A percentile compares a stretch with the other conserved stretches of the same genome.
Conservation (phyloP, 1,284 basidiomycete genomes). For the Thecaphora frezii region DNA sequence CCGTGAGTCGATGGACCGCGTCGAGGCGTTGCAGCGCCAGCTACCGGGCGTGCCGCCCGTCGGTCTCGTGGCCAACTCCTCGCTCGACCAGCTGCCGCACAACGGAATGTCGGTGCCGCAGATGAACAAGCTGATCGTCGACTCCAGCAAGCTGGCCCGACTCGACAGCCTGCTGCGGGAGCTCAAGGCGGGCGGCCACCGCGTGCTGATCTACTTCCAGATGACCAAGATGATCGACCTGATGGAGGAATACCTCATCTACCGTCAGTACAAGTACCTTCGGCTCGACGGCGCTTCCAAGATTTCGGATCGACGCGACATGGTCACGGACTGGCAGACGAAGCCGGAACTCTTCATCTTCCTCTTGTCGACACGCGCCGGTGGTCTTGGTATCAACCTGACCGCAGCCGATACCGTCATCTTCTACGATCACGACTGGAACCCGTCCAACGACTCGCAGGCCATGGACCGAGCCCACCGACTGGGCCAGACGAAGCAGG, state of each 20-base stretch:
- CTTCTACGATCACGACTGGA: slow-evolving; percentile 99
- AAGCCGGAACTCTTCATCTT: slow-evolving; percentile 66
- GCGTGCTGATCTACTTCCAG: slow-evolving; percentile 97
- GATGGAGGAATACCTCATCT: slow-evolving; percentile 98
- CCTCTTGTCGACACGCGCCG: slow-evolving; percentile 90
- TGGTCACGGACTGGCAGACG: slow-evolving; percentile 99
- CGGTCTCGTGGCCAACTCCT: slow-evolving; percentile 73
- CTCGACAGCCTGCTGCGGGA: slow-evolving; percentile 86
- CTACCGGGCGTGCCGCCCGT: slow-evolving; percentile 69
- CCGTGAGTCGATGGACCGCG: slow-evolving; percentile 68
- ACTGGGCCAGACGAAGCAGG: slow-evolving; percentile 96
- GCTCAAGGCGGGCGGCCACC: slow-evolving; percentile 88
- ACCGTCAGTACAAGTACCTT: slow-evolving; percentile 95
- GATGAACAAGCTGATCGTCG: slow-evolving; percentile 91
- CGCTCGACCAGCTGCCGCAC: slow-evolving; percentile 75
- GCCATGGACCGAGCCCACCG: slow-evolving; percentile 99
- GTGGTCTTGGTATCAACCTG: slow-evolving; percentile 95
- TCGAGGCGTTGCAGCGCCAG: slow-evolving; percentile 63
- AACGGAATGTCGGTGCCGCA: slow-evolving; percentile 91
- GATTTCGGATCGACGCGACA: slow-evolving; percentile 92
- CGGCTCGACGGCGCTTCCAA: slow-evolving; percentile 93
- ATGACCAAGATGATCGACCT: slow-evolving; percentile 99
- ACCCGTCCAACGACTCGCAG: slow-evolving; percentile 89
- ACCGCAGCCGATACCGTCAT: slow-evolving; percentile 91
- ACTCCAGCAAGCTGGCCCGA: slow-evolving; percentile 92